phyloP scores from a whole-genome alignment of 164 flowering plant genomes.

The Annona cherimola region DNA sequence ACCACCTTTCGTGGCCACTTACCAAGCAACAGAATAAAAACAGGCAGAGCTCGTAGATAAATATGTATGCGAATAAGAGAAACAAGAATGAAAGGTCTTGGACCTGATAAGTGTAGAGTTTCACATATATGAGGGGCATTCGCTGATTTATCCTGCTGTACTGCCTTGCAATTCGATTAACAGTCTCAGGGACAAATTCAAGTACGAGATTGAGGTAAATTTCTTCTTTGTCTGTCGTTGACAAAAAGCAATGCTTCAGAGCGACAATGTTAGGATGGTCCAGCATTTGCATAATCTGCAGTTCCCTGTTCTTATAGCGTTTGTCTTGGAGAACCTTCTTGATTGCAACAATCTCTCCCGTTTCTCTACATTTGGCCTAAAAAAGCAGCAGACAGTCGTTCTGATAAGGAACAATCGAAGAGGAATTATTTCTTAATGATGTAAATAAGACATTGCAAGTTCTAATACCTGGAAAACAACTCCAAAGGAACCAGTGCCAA shows the following conservation, averaged over 20 bases:
- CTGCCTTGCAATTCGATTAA: conserved; percentile 75
- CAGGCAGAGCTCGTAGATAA: not conserved
- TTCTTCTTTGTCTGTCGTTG: conserved; percentile 90
- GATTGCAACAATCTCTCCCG: conserved; percentile 93
- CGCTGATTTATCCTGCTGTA: conserved; percentile 77
- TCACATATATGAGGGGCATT: conserved; percentile 85
- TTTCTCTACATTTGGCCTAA: conserved; percentile 95
- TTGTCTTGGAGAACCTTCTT: conserved; percentile 97
- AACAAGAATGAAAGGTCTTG: not conserved
- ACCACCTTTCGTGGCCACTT: not conserved
- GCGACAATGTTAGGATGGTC: conserved; percentile 93
- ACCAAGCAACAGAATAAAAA: not conserved
- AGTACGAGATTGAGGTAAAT: conserved; percentile 86
- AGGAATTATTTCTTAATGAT: not conserved
- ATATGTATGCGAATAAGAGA: not conserved
- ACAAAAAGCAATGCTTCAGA: conserved; percentile 82
- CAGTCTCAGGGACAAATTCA: conserved; percentile 92
- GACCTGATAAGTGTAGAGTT: conserved; percentile 92
- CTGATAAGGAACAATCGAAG: too few relatives aligned
- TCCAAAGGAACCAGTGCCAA: conserved; percentile 97
- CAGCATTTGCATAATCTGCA: conserved; percentile 96
- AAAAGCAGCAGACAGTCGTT: conserved; percentile 7
- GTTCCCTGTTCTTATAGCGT: conserved; percentile 93
- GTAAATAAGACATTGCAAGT: not conserved
- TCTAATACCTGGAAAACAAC: conserved; percentile 77